Evolutionary conservation across 2,329 filamentous ascomycete genomes (phyloP).

Genomic region (Beauveria sp.): DNA sequence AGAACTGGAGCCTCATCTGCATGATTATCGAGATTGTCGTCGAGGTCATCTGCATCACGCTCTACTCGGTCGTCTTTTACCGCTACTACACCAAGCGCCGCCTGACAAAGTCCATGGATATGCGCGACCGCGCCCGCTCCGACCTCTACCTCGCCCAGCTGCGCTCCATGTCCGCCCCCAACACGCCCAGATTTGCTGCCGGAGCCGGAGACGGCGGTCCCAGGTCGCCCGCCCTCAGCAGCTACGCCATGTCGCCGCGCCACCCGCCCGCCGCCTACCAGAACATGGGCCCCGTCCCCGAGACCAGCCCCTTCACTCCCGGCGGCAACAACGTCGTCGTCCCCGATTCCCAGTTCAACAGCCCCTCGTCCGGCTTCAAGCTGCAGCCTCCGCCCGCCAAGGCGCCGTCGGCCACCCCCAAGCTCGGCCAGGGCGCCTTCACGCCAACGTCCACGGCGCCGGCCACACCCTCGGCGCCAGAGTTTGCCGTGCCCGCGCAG

Average conservation of each 20-base stretch:
- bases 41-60: constrained; percentile 81
- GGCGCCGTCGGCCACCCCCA: constrained; percentile 70
- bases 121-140: constrained; percentile 86
- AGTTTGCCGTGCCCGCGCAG: constrained; percentile 21
- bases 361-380: constrained; percentile 57
- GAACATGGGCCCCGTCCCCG: constrained; percentile 38
- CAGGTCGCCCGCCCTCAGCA: constrained; percentile 37
- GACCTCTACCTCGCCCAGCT: constrained; percentile 90
- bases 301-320: constrained; percentile 41
- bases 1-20: constrained; percentile 94
- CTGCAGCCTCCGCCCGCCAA: constrained; percentile 79
- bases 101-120: constrained; percentile 93
- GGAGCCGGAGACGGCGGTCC: constrained; percentile 20
- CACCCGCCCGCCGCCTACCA: constrained; percentile 52
- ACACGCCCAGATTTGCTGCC: constrained; percentile 70
- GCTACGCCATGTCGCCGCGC: constrained; percentile 50
- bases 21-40: constrained; percentile 95
- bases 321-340: constrained; percentile 47
- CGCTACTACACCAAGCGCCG: constrained; percentile 94
- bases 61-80: constrained; percentile 95
- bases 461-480: constrained; percentile 19
- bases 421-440: constrained; percentile 56
- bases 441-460: constrained; percentile 37
- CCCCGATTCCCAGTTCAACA: constrained; percentile 54
- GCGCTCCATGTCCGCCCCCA: constrained; percentile 80